Evolutionary conservation across 1,284 basidiomycete genomes (phyloP), one percentile per base, ranked within the genome.

Genomic region (Leccinum olivaceoglutinosum): DNA sequence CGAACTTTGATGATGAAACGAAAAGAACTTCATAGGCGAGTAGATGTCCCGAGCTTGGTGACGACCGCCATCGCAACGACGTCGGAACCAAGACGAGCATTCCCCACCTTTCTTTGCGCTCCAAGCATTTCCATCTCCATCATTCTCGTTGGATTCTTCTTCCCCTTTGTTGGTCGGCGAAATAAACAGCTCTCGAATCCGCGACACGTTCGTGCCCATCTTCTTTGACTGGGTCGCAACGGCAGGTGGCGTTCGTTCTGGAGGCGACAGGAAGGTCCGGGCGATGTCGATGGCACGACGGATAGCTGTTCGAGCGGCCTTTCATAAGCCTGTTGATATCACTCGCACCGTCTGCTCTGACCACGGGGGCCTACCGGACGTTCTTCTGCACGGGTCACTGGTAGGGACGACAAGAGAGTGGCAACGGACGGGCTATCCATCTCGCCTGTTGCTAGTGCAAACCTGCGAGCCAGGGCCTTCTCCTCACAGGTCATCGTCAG

Each of bases 111-210:
- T 49, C 54, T 63, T 16, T 6, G 58, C 8, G 60, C 53, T 34
- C 58, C 18, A 1, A 59, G 49, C 12, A 61, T 25, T 12, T 61
- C 53, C 6, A 49, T 51, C 16, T 60, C 59, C 10, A 46, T 62
- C 11, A 41, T 60, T 4, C 44, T 59, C 41, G 7, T 11, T 1
- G 53, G 34, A 51, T 29, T 29, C 29, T 29, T 29, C 29, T 29
- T 29, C 29, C 29, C 29, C 29, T 5, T 46, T 18, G 53, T 60
- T 36, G 18, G 62, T 68, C 21, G 25, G 9, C 5, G 61, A 44
- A 4, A 57, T 34, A 14, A 63, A 60, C 41, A 68, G 1, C 5
- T 39, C 53, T 9, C 41, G 65, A 18, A 59, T 21, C 18, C 38
- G 41, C 1, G 57, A 54, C 8, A 29, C 56, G 2, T 57, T 21